Percentiles rank a stretch among this genome's conserved stretches.
Evolutionary conservation across 2,329 filamentous ascomycete genomes (phyloP).

Genomic region (Furcasterigmium furcatum): DNA sequence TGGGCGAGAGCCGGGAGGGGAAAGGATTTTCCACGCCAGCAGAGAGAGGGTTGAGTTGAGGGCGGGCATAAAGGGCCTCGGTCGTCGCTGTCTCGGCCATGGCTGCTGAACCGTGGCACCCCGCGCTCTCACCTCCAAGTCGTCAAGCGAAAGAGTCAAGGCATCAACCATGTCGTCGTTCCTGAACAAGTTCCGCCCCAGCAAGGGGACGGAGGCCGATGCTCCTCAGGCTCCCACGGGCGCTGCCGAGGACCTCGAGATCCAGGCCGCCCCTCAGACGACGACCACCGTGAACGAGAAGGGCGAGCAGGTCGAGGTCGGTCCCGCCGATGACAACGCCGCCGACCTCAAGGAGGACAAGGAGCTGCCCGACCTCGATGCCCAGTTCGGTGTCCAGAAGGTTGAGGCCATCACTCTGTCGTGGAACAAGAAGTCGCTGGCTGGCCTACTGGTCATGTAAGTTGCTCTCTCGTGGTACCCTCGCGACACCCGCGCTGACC

Average conservation of each 20-base stretch:
- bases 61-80: too few relatives aligned
- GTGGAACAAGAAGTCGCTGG: constrained; percentile 35
- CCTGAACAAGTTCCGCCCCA: not conserved
- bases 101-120: too few relatives aligned
- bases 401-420: constrained; percentile 36
- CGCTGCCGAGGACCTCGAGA: not conserved
- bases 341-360: not conserved
- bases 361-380: constrained; percentile 11
- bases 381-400: constrained; percentile 33
- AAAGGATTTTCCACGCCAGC: too few relatives aligned
- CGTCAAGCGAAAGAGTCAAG: too few relatives aligned
- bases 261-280: not conserved
- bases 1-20: too few relatives aligned
- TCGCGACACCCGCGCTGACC: not conserved
- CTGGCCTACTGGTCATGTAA: constrained; percentile 25
- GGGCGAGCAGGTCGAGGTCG: not conserved
- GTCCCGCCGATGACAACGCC: not conserved
- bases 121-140: too few relatives aligned
- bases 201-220: not conserved
- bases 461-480: constrained; percentile 5
- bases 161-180: not conserved
- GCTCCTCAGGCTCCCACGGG: not conserved
- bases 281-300: not conserved
- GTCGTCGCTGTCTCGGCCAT: too few relatives aligned
- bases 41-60: too few relatives aligned